These are phyloP conservation scores for Xerocomus spinulosus DNA, from an alignment of 768 basidiomycete genomes.

Conservation along the genomic window DNA sequence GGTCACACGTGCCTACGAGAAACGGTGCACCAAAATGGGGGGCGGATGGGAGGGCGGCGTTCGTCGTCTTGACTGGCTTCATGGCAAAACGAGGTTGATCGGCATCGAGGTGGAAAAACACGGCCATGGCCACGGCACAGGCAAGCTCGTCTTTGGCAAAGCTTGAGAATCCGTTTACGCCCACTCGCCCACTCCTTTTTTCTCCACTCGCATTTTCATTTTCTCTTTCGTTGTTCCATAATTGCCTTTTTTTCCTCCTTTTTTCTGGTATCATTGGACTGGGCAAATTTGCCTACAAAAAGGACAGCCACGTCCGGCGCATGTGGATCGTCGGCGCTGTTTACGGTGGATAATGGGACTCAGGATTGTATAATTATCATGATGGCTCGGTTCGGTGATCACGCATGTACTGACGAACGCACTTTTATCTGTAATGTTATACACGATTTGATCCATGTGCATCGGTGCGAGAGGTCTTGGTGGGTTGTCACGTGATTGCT, in stretches of 20 bases:
- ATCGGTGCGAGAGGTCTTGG: no score
- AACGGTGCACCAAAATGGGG: constrained; percentile 56
- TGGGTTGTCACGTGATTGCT: no score
- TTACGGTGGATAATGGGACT: constrained; percentile 16
- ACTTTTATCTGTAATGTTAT: constrained; percentile 23
- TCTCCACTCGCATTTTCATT: neutral
- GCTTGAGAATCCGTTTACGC: constrained; percentile 19
- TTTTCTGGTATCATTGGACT: constrained; percentile 4
- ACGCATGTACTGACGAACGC: constrained; percentile 11
- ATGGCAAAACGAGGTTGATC: constrained; percentile 52
- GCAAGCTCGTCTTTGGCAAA: constrained; percentile 47
- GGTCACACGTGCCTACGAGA: constrained; percentile 58
- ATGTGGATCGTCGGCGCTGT: constrained; percentile 9
- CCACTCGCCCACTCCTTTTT: constrained; percentile 5
- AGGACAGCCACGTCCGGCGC: constrained; percentile 7
- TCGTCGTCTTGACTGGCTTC: constrained; percentile 61
- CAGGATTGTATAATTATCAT: constrained; percentile 18
- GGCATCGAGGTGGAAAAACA: constrained; percentile 58
- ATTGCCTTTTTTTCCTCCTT: neutral
- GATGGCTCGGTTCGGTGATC: constrained; percentile 7
- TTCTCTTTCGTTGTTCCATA: neutral
- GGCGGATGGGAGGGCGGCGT: constrained; percentile 70
- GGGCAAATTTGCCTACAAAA: neutral
- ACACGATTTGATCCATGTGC: neutral
- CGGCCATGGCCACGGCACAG: constrained; percentile 34